Evolutionary conservation across 1,284 basidiomycete genomes (phyloP), one percentile per base, ranked within the genome.

Genomic region (Lentinus polychrous): DNA sequence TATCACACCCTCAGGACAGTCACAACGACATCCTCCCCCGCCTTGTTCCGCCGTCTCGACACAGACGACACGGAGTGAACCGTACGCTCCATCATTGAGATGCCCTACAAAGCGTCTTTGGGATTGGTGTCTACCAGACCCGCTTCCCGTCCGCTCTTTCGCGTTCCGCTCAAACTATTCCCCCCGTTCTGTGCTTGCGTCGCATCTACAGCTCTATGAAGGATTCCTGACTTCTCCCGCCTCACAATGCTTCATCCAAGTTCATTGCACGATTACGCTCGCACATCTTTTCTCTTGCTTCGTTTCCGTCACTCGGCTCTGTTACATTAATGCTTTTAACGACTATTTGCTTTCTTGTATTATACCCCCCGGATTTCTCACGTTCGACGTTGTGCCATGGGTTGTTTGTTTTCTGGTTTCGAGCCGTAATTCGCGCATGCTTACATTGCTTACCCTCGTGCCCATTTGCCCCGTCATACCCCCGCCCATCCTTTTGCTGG

Each of bases 91-190:
- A 45, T 15, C 34, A 22, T n/a, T 44, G 12, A 18, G 14, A 22
- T 43, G 15, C 20, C 43, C 22, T 14, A 20, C 10, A 23, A 31
- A 14, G 15, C 34, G 32, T 18, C 45, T 38, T 37, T 52, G 46
- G 46, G 45, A 49, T 44, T 45, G 35, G 48, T 47, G 44, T 46
- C 24, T 18, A 8, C 11, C 36, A 18, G 45, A 44, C 36, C 43
- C 37, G 22, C 20, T 43, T 50, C 43, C 51, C 48, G 51, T 52
- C 51, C 51, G 31, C 46, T 53, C 49, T 24, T 46, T 43, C 39
- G 22, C 20, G 20, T 6, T 12, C 14, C 12, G 35, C 35, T 5
- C 20, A 15, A 40, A 20, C 12, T 22, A 12, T 40, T 40, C 22
- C 12, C 20, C 20, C 20, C 37, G 8, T 3, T 40, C 39, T 22